Evolutionary conservation across 2,329 filamentous ascomycete genomes (phyloP), one percentile per base, ranked within the genome.

Genomic region (Iodosphaeria phyllophila): DNA sequence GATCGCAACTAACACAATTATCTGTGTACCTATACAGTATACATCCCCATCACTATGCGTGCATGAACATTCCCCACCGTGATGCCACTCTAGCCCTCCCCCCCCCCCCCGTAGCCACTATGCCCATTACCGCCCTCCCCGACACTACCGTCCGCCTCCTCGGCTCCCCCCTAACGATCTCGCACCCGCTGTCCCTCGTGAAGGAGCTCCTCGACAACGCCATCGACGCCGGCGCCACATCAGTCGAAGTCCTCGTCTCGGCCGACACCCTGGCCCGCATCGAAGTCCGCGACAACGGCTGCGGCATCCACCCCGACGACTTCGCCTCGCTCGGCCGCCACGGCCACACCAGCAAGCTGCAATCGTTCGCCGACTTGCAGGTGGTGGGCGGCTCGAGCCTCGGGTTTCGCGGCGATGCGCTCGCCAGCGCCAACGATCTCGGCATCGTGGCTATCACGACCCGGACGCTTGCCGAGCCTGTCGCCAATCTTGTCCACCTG

Each of bases 171-270:
- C 56, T 71, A 35, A 56, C 60, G 22, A 58, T 83, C 24, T 54
- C 60, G 5, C 64, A 65, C 6, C 60, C 76, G 0, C 49, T 56
- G 8, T 60, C 64, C 8, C 50, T 79, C 3, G 62, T 82, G 36
- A 84, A 84, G 41, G 78, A 84, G 46, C 64, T 84, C 4, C 46
- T 84, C 16, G 78, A 84, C 36, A 84, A 86, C 44, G 60, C 75
- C 21, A 59, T 84, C 12, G 77, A 86, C 44, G 74, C 76, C 6
- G 54, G 60, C 26, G 74, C 77, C 8, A 74, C 63, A 2, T 60
- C 59, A 2, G 54, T 86, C 29, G 65, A 76, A 26, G 51, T 84
- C 13, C 50, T 65, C 15, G 54, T 82, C 9, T 64, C 73, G 4
- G 37, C 57, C 20, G 72, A 83, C 39, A 73, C 72, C 0, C 43